phyloP scores from a whole-genome alignment of 257 asterid species.

The Nicotiana paniculata region DNA sequence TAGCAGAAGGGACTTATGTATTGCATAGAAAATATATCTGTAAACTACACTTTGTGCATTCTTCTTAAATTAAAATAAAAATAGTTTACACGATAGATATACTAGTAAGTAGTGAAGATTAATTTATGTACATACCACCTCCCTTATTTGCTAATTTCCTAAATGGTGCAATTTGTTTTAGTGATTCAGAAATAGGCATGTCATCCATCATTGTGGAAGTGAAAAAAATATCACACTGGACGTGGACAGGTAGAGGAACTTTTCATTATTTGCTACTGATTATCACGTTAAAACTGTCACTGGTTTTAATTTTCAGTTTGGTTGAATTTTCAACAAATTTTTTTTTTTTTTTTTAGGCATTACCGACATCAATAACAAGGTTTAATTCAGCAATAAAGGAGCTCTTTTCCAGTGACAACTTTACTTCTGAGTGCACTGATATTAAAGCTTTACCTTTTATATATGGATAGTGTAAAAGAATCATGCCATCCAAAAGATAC shows the following conservation, averaged over 20 bases:
- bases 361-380: neutral
- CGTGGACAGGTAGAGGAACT: neutral
- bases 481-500: too few species aligned
- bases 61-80: too few species aligned
- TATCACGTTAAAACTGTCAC: neutral
- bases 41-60: too few species aligned
- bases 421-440: neutral
- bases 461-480: too few species aligned
- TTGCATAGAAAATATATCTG: too few species aligned
- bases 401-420: neutral
- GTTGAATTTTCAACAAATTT: neutral
- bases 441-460: too few species aligned
- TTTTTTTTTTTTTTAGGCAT: neutral
- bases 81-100: too few species aligned
- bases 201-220: neutral
- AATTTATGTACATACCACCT: neutral
- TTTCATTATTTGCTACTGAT: neutral
- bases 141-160: neutral
- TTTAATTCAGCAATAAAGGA: too few species aligned
- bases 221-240: neutral
- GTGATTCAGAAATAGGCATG: neutral
- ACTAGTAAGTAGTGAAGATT: neutral
- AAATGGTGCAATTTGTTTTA: neutral
- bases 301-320: neutral
- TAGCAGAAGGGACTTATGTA: neutral